Conservation (phyloP, 805 yeast species). For the Tetrapisispora arboricola region DNA sequence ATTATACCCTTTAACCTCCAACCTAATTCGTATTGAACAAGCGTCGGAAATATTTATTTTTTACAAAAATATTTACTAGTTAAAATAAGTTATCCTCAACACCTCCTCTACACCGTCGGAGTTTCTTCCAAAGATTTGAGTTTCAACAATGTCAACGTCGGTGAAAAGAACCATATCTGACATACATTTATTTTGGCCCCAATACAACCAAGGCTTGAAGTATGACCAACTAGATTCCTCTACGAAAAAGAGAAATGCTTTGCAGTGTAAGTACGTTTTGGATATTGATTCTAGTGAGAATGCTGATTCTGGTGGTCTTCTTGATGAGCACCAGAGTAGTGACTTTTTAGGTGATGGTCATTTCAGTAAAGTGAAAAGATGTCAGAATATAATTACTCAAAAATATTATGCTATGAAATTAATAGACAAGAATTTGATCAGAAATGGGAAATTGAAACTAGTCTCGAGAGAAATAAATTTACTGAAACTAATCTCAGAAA, state of each 20-base stretch:
- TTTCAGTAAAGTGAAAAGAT: constrained; percentile 41
- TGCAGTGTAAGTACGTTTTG: constrained; percentile 24
- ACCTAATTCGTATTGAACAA: no score
- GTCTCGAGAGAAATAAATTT: constrained; percentile 55
- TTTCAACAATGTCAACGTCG: background rate
- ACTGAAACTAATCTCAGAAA: constrained; percentile 26
- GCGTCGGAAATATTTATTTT: no score
- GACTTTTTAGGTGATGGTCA: constrained; percentile 36
- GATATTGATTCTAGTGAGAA: constrained; percentile 3
- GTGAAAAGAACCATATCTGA: constrained; percentile 4
- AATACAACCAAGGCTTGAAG: background rate
- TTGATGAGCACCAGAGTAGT: background rate
- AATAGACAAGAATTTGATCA: constrained; percentile 22
- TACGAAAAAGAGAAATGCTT: constrained; percentile 4
- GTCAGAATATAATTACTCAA: constrained; percentile 34
- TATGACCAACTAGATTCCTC: background rate
- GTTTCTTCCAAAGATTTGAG: no score
- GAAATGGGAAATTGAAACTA: constrained; percentile 24
- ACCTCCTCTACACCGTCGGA: no score
- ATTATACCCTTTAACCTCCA: no score
- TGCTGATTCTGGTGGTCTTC: no score
- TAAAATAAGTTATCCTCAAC: no score
- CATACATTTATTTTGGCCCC: constrained; percentile 2
- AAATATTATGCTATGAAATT: constrained; percentile 40
- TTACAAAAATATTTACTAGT: no score